Base-by-base conservation (phyloP, 345 rosid genomes). In the Euclidium syriacum region DNA sequence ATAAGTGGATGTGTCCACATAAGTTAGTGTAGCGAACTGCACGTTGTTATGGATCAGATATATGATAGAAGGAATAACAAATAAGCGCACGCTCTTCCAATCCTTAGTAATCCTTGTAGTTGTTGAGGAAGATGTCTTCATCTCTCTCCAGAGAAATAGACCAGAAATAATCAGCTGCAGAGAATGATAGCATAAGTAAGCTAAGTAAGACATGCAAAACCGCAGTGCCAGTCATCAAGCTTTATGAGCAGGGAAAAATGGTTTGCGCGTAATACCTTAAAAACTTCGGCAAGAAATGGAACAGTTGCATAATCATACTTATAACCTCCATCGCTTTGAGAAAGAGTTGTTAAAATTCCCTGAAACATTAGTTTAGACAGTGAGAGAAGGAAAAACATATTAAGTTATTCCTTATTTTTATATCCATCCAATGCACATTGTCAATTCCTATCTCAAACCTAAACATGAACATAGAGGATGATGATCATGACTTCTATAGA, bases 341-440 rank as follows among this genome's bases (percentile, higher is more conserved):
- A 87, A n/a, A 90, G 87, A 19, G 97, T 83, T 2, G 96, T 95
- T 55, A 90, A 76, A 50, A 95, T 95, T 52, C 99, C 99, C 99
- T 92, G 69, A 6, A 2, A 47, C 18, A 52, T 3, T 22, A 5
- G 11, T 38, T 38, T 30, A 42, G 18, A 34, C 16, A 36, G 25
- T 42, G 17, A 62, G 35, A 32, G 8, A 47, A 53, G 26, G 19
- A 15, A 24, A 39, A 12, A 34, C 0, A 25, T 4, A 20, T 38
- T 14, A 36, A 47, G 16, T 14, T 10, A 22, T 10, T 5, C 7
- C 32, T 19, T 34, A 14, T 11, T 4, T 26, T 39, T 9, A 14
- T 14, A 44, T 57, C 57, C 11, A 9, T 56, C 6, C 6, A 58
- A 11, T 17, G 6, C 20, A 35, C 26, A 6, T 1, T 34, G 39